Evolutionary conservation across 2,329 filamentous ascomycete genomes (phyloP).

Genomic region (Tympanopsis confertula): DNA sequence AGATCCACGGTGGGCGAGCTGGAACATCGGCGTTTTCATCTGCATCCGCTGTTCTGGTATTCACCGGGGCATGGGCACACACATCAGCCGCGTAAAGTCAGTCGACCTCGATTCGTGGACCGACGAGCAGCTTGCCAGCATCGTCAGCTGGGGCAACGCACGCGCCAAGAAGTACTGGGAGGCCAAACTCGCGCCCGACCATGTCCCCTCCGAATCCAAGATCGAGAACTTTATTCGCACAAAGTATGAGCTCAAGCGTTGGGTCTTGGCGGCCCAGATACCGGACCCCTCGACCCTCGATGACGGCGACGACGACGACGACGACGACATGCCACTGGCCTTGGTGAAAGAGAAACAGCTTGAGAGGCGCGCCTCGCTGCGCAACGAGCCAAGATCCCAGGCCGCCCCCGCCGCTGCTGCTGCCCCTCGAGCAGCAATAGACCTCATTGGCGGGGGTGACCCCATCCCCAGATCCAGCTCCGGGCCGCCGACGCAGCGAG

Average conservation of each 20-base stretch:
- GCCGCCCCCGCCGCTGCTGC: constrained; percentile 22
- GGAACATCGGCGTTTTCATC: constrained; percentile 94
- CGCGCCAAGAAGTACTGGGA: constrained; percentile 99
- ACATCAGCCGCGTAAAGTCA: constrained; percentile 95
- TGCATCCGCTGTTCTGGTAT: constrained; percentile 98
- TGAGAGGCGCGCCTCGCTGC: constrained; percentile 42
- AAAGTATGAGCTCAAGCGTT: constrained; percentile 96
- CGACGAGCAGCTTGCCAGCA: constrained; percentile 89
- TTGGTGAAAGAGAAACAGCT: constrained; percentile 58
- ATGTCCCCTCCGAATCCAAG: constrained; percentile 90
- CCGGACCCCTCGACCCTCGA: constrained; percentile 85
- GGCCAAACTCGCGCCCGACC: constrained; percentile 77
- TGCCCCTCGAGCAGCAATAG: constrained; percentile 41
- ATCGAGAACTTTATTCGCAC: constrained; percentile 99
- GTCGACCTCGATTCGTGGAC: constrained; percentile 98
- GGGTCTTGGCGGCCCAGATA: constrained; percentile 96
- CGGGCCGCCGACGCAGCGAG: constrained; percentile 37
- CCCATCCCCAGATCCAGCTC: constrained; percentile 63
- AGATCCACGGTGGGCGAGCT: constrained; percentile 98
- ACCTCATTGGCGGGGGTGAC: constrained; percentile 73
- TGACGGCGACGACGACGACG: constrained; percentile 62
- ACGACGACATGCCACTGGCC: constrained; percentile 48
- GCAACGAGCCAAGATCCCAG: constrained; percentile 45
- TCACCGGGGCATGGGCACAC: constrained; percentile 95
- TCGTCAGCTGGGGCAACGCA: constrained; percentile 89